A percentile compares a stretch with the other conserved stretches of the same genome.
phyloP scores from a whole-genome alignment of 495 filamentous ascomycete species.

The Aspergillus diversus region DNA sequence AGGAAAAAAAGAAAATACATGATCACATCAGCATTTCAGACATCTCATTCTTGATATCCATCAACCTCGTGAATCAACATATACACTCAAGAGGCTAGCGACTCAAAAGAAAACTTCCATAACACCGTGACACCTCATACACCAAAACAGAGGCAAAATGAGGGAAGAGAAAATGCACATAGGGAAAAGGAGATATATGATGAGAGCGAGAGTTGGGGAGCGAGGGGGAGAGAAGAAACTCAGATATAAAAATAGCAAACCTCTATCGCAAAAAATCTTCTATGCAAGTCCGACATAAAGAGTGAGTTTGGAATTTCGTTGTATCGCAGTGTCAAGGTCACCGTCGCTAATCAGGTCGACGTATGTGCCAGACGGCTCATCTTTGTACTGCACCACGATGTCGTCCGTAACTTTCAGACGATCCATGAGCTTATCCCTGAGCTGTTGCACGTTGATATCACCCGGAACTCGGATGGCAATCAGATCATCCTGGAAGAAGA shows the following conservation, averaged over 20 bases:
- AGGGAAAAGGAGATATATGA: slow-evolving; percentile 27
- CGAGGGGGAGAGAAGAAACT: slow-evolving; percentile 23
- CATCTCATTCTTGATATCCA: slow-evolving; percentile 33
- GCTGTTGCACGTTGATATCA: slow-evolving; percentile 74
- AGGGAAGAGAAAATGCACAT: neutral
- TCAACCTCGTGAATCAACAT: slow-evolving; percentile 29
- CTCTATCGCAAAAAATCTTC: slow-evolving; percentile 32
- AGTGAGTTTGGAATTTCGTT: slow-evolving; percentile 83
- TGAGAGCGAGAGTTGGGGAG: slow-evolving; percentile 7
- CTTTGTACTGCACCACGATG: slow-evolving; percentile 80
- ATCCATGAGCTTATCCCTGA: slow-evolving; percentile 80
- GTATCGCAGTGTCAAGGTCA: slow-evolving; percentile 78
- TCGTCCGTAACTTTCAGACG: slow-evolving; percentile 75
- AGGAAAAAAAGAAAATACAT: slow-evolving; percentile 31
- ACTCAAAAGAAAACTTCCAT: slow-evolving; percentile 7
- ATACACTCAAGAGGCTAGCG: slow-evolving; percentile 22
- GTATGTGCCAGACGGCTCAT: slow-evolving; percentile 77
- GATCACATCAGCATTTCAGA: slow-evolving; percentile 34
- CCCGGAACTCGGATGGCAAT: slow-evolving; percentile 87
- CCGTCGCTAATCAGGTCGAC: slow-evolving; percentile 74
- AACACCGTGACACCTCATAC: slow-evolving; percentile 16
- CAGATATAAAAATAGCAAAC: slow-evolving; percentile 17
- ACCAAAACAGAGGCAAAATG: slow-evolving; percentile 17
- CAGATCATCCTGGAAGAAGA: slow-evolving; percentile 87
- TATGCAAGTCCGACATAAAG: slow-evolving; percentile 69